These are phyloP conservation scores for Neotropicomus parvogracilis DNA, from an alignment of 1,284 basidiomycete species.

Conservation along the genomic window DNA sequence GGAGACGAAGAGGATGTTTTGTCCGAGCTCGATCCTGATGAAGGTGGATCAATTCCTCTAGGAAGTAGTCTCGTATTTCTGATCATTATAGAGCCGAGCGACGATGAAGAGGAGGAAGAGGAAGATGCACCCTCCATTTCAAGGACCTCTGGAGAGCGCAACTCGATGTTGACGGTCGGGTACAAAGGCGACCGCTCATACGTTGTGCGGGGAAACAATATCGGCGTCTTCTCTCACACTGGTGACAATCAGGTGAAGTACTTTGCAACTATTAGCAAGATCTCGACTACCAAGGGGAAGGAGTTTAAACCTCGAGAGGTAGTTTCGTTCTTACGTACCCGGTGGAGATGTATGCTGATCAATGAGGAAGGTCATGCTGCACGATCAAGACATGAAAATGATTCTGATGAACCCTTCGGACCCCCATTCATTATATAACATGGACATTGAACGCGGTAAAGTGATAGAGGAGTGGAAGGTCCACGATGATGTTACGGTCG, in stretches of 20 bases:
- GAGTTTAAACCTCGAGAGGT: slow-evolving; percentile 87
- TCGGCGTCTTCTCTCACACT: slow-evolving; percentile 93
- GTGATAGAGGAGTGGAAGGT: slow-evolving; percentile 99
- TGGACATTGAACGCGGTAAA: slow-evolving; percentile 96
- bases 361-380: slow-evolving; percentile 81
- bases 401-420: slow-evolving; percentile 85
- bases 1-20: slow-evolving; percentile 73
- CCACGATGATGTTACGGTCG: slow-evolving; percentile 81
- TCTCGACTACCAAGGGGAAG: slow-evolving; percentile 81
- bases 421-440: slow-evolving; percentile 82
- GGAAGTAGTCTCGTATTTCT: slow-evolving; percentile 5
- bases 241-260: slow-evolving; percentile 82
- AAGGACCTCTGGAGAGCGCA: slow-evolving; percentile 58
- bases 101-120: slow-evolving; percentile 57
- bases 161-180: slow-evolving; percentile 91
- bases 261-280: slow-evolving; percentile 83
- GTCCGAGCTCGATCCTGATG: slow-evolving; percentile 58
- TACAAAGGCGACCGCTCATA: slow-evolving; percentile 97
- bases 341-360: slow-evolving; percentile 12
- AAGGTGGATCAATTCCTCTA: slow-evolving; percentile 36
- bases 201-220: slow-evolving; percentile 92
- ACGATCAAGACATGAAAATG: slow-evolving; percentile 97
- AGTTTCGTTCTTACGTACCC: slow-evolving; percentile 18
- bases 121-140: slow-evolving; percentile 41
- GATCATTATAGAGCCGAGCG: slow-evolving; percentile 41